A percentile compares a stretch with the other conserved stretches of the same genome.
Conservation (phyloP, 257 asterid genomes). For the Ophiorrhiza pumila region DNA sequence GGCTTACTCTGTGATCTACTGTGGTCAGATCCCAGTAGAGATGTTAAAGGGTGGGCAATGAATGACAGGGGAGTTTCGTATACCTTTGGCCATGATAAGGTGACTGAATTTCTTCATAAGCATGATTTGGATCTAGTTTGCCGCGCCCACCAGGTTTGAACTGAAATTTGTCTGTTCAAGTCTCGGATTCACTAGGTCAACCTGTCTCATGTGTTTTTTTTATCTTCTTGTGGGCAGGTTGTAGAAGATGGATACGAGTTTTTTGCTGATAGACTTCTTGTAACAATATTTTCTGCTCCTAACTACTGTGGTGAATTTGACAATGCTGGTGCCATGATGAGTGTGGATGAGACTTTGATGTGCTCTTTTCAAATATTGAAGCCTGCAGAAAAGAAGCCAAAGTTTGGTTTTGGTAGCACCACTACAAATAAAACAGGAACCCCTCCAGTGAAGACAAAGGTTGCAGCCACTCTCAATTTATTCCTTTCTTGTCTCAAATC, state of each 20-base stretch:
- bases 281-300: conserved; percentile 78
- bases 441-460: conserved; percentile 55
- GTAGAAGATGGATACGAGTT: conserved; percentile 89
- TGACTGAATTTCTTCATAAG: conserved; percentile 64
- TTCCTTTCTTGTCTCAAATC: background rate
- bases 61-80: conserved; percentile 76
- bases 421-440: conserved; percentile 52
- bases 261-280: conserved; percentile 76
- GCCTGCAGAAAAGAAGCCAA: conserved; percentile 73
- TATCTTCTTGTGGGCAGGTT: conserved; percentile 36
- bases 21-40: conserved; percentile 82
- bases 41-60: conserved; percentile 72
- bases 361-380: conserved; percentile 80
- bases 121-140: conserved; percentile 75
- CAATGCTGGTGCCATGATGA: conserved; percentile 87
- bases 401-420: conserved; percentile 65
- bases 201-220: background rate
- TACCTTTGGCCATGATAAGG: conserved; percentile 65
- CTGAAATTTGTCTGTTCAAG: background rate
- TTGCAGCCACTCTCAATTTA: conserved; percentile 12
- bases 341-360: conserved; percentile 80
- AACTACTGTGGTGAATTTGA: conserved; percentile 82
- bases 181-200: conserved; percentile 4
- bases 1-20: conserved; percentile 73
- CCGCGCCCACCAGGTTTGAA: conserved; percentile 76